A percentile compares a stretch with the other conserved stretches of the same genome.
Conservation (phyloP, 768 basidiomycete species). For the Termitomyces titanicus region DNA sequence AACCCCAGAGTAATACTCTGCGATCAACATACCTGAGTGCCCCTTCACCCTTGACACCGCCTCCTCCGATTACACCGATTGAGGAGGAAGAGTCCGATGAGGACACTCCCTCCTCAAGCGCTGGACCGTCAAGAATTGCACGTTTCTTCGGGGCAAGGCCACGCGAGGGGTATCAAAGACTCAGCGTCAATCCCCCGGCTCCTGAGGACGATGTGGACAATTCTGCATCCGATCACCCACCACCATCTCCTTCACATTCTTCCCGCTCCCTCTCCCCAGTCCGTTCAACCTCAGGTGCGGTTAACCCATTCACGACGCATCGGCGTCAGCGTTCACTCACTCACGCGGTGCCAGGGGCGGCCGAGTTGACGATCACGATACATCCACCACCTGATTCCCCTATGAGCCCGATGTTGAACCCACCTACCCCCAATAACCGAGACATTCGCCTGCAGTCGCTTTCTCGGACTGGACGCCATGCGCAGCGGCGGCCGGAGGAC, state of each 20-base stretch:
- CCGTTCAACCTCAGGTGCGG: slow-evolving; percentile 67
- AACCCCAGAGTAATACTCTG: slow-evolving; percentile 43
- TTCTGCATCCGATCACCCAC: slow-evolving; percentile 7
- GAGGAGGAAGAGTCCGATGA: slow-evolving; percentile 55
- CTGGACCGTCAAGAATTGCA: slow-evolving; percentile 46
- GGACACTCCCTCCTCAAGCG: slow-evolving; percentile 17
- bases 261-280: slow-evolving; percentile 62
- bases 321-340: slow-evolving; percentile 66
- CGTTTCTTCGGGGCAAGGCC: slow-evolving; percentile 12
- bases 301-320: slow-evolving; percentile 74
- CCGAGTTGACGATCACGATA: slow-evolving; percentile 62
- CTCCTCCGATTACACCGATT: slow-evolving; percentile 76
- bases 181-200: slow-evolving; percentile 13
- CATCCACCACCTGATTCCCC: slow-evolving; percentile 82
- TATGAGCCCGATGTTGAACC: slow-evolving; percentile 65
- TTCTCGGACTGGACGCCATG: slow-evolving; percentile 25
- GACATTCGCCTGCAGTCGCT: slow-evolving; percentile 81
- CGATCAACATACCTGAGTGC: slow-evolving; percentile 45
- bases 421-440: slow-evolving; percentile 79
- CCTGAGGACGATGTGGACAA: slow-evolving; percentile 24
- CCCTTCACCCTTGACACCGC: slow-evolving; percentile 43
- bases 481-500: slow-evolving; percentile 36
- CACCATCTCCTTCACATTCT: slow-evolving; percentile 37
- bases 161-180: slow-evolving; percentile 29
- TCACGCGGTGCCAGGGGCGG: slow-evolving; percentile 64